A percentile compares a stretch with the other conserved stretches of the same genome.
These are phyloP conservation scores for Stephanodiscus triporus DNA, from an alignment of 108 stramenopile genomes.

Conservation along the genomic window DNA sequence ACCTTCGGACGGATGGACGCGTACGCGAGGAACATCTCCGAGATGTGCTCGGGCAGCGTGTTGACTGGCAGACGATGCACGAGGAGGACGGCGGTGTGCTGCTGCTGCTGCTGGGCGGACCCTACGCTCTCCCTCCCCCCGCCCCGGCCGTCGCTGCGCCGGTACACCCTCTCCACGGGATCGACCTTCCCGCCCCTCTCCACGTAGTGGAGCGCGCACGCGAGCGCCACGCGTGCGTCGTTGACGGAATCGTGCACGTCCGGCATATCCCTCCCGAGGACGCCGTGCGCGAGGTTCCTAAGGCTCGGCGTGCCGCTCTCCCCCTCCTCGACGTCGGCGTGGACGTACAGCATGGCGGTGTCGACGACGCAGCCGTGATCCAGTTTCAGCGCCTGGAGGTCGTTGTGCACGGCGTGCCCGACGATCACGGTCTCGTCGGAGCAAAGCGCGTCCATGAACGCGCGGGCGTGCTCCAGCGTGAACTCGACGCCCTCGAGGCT, in stretches of 20 bases:
- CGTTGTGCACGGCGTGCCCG: conserved; percentile 91
- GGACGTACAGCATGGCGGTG: conserved; percentile 82
- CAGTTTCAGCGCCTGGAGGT: conserved; percentile 81
- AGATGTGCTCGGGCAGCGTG: conserved; percentile 55
- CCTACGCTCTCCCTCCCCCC: conserved; percentile 14
- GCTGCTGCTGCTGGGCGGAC: not conserved
- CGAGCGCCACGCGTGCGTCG: conserved; percentile 79
- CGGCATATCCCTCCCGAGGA: conserved; percentile 81
- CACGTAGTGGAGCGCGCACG: conserved; percentile 55
- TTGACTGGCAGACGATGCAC: conserved; percentile 81
- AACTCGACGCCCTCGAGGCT: conserved; percentile 85
- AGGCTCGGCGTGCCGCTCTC: conserved; percentile 61
- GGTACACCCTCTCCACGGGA: conserved; percentile 48
- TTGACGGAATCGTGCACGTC: conserved; percentile 88
- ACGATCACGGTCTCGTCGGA: conserved; percentile 91
- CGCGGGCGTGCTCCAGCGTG: conserved; percentile 94
- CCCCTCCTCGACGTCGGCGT: conserved; percentile 64
- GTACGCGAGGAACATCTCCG: conserved; percentile 71
- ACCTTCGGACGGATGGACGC: conserved; percentile 61
- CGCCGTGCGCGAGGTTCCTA: conserved; percentile 66
- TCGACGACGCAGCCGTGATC: conserved; percentile 81
- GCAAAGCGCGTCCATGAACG: conserved; percentile 90
- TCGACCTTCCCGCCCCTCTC: conserved; percentile 64
- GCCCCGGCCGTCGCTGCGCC: conserved; percentile 28
- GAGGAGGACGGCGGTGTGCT: conserved; percentile 58